These are phyloP conservation scores for Diaporthe vexans DNA, from an alignment of 2,329 filamentous ascomycete species.

Conservation along the genomic window DNA sequence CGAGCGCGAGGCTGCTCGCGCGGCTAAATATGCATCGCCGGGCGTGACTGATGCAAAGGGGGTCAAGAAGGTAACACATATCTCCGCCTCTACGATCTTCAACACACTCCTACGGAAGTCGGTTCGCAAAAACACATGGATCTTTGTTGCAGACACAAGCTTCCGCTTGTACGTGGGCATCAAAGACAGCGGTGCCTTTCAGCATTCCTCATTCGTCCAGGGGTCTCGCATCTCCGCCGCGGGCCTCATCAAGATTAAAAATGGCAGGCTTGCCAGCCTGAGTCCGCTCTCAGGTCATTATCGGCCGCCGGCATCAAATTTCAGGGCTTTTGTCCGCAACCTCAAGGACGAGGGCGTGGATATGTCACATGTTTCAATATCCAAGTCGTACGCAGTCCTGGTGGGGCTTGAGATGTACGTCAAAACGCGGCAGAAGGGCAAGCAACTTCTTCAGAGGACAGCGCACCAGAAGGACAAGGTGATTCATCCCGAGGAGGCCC, in stretches of 20 bases:
- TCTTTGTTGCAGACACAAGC: conserved; percentile 89
- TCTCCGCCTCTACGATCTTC: conserved; percentile 79
- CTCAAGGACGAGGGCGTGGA: conserved; percentile 82
- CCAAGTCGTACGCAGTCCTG: conserved; percentile 84
- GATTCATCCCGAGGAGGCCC: conserved; percentile 71
- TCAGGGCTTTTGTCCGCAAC: conserved; percentile 82
- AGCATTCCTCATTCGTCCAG: conserved; percentile 91
- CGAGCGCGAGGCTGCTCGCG: conserved; percentile 70
- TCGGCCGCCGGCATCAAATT: conserved; percentile 85
- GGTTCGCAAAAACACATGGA: conserved; percentile 91
- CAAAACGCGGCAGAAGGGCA: conserved; percentile 76
- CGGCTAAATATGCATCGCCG: conserved; percentile 75
- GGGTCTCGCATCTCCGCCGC: conserved; percentile 86
- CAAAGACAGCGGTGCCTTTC: conserved; percentile 89
- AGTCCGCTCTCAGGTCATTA: conserved; percentile 86
- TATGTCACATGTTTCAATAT: conserved; percentile 83
- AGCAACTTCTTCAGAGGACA: conserved; percentile 65
- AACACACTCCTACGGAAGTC: conserved; percentile 84
- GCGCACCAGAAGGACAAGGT: conserved; percentile 70
- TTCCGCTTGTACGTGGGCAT: conserved; percentile 92
- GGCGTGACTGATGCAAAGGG: conserved; percentile 73
- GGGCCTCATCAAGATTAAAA: conserved; percentile 86
- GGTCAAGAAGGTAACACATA: conserved; percentile 71
- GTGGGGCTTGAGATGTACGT: conserved; percentile 86
- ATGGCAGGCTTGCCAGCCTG: conserved; percentile 81